phyloP scores from a whole-genome alignment of 257 asterid genomes.

The Petrea volubilis region DNA sequence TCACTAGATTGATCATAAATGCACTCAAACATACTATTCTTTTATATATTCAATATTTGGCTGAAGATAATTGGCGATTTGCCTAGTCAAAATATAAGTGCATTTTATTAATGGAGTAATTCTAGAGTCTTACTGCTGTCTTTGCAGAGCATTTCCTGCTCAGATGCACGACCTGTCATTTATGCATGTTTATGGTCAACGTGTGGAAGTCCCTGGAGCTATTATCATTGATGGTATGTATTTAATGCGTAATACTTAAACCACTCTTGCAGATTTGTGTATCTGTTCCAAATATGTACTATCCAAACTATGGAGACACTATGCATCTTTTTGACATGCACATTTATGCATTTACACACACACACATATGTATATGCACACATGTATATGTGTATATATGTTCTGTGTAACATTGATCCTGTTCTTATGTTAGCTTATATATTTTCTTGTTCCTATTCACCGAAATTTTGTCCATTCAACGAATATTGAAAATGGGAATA shows the following conservation, averaged over 20 bases:
- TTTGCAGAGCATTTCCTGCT: constrained; percentile 69
- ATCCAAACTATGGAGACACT: background rate
- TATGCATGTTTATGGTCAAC: constrained; percentile 84
- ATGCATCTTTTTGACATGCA: background rate
- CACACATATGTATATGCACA: no score
- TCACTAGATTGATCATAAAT: constrained; percentile 1
- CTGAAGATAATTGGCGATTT: constrained; percentile 9
- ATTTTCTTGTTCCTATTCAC: no score
- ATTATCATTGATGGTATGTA: constrained; percentile 80
- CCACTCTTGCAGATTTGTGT: background rate
- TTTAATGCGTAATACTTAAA: constrained; percentile 2
- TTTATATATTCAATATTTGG: background rate
- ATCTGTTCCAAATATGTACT: background rate
- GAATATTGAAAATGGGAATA: constrained; percentile 5
- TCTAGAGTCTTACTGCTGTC: constrained; percentile 2
- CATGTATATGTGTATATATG: background rate
- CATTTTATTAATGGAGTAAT: background rate
- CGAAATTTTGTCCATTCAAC: background rate
- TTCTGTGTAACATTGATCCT: background rate
- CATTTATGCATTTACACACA: background rate
- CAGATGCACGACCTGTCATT: constrained; percentile 78
- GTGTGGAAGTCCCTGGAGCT: constrained; percentile 84
- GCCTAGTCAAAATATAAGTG: constrained; percentile 4
- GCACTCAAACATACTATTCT: background rate
- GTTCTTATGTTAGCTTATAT: background rate